A percentile compares a stretch with the other conserved stretches of the same genome.
phyloP scores from a whole-genome alignment of 2,329 filamentous ascomycete genomes.

The Fusarium multiceps region DNA sequence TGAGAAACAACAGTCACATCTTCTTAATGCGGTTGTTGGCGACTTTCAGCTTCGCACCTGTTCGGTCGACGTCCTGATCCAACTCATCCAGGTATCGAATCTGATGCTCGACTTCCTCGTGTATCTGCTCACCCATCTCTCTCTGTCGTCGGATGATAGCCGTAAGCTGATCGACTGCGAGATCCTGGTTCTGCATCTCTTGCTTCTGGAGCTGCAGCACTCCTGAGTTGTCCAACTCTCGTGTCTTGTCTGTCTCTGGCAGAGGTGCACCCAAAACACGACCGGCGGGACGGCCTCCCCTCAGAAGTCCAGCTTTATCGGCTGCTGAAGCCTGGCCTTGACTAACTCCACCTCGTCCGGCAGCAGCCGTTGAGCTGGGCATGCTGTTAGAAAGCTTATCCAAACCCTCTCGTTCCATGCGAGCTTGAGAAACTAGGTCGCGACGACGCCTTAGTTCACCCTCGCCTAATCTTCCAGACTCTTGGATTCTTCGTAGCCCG shows the following conservation, averaged over 20 bases:
- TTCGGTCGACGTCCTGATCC: constrained; percentile 72
- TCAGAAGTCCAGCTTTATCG: constrained; percentile 63
- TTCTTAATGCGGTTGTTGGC: constrained; percentile 78
- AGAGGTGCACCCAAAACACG: constrained; percentile 78
- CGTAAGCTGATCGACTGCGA: constrained; percentile 74
- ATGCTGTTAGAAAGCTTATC: constrained; percentile 75
- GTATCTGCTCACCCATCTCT: constrained; percentile 81
- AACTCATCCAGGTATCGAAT: constrained; percentile 75
- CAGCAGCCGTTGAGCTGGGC: constrained; percentile 46
- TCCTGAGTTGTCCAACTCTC: constrained; percentile 80
- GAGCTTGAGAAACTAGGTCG: constrained; percentile 75
- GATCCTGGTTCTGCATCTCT: constrained; percentile 79
- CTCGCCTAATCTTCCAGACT: constrained; percentile 70
- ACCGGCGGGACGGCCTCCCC: constrained; percentile 57
- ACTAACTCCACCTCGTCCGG: constrained; percentile 57
- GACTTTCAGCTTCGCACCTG: constrained; percentile 76
- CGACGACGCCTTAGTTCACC: constrained; percentile 78
- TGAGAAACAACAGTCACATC: constrained; percentile 60
- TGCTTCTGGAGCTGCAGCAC: constrained; percentile 79
- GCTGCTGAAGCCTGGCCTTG: constrained; percentile 60
- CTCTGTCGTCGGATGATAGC: constrained; percentile 78
- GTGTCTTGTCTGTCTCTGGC: constrained; percentile 79
- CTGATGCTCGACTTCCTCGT: constrained; percentile 78
- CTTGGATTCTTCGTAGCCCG: constrained; percentile 69
- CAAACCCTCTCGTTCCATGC: constrained; percentile 79